phyloP scores from a whole-genome alignment of 2,329 filamentous ascomycete genomes.

The Diaporthe sp. region DNA sequence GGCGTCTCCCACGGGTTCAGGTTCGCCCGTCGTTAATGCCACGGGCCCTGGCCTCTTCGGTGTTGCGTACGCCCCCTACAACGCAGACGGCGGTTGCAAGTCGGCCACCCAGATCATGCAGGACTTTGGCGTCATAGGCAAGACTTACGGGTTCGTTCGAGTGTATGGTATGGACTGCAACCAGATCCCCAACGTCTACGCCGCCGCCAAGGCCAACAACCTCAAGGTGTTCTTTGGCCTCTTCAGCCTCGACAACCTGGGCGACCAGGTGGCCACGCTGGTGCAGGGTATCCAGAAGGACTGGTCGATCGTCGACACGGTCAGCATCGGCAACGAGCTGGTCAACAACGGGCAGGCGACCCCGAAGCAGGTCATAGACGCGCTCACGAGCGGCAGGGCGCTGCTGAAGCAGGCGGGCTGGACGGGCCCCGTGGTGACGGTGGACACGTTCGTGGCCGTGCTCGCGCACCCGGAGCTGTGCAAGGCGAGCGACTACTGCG shows the following conservation, averaged over 20 bases:
- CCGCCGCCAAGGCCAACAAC: conserved; percentile 72
- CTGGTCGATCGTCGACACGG: conserved; percentile 78
- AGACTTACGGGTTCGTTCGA: conserved; percentile 73
- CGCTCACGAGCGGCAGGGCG: conserved; percentile 68
- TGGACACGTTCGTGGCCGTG: conserved; percentile 82
- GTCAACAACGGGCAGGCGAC: conserved; percentile 74
- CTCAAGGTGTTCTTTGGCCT: conserved; percentile 83
- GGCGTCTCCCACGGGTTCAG: neutral
- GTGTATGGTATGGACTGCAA: conserved; percentile 86
- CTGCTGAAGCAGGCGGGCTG: conserved; percentile 75
- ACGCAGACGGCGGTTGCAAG: conserved; percentile 74
- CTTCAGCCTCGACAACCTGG: conserved; percentile 71
- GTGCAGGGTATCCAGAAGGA: conserved; percentile 69
- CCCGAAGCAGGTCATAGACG: conserved; percentile 66
- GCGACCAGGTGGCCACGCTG: conserved; percentile 70
- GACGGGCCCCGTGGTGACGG: conserved; percentile 79
- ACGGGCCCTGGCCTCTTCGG: conserved; percentile 50
- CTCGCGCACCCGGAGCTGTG: conserved; percentile 78
- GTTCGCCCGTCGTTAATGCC: conserved; percentile 25
- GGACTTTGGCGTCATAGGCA: conserved; percentile 71
- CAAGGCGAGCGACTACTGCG: conserved; percentile 80
- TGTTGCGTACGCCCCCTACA: conserved; percentile 64
- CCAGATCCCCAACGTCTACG: conserved; percentile 73
- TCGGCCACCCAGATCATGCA: conserved; percentile 68
- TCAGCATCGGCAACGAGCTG: conserved; percentile 85